Base-by-base conservation (phyloP, 768 basidiomycete species). In the Imleria badia region DNA sequence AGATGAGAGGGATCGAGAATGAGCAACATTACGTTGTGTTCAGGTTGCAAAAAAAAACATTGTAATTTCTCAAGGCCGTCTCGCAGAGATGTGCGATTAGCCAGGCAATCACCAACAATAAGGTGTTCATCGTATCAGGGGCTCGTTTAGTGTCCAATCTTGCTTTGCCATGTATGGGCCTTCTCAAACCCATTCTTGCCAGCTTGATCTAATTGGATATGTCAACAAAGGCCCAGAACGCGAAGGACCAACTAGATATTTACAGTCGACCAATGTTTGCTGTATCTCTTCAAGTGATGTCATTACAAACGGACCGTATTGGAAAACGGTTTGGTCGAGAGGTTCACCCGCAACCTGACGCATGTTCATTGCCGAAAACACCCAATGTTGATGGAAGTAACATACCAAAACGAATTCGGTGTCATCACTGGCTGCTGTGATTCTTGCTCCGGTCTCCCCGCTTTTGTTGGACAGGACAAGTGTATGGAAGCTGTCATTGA, bases 111-210 rank as follows among this genome's bases (percentile, higher is more conserved):
- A 13, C 23, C 3, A 12, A 5, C 17, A n/a, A n/a, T n/a, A n/a
- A 26, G 26, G 26, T 19, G n/a, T 34, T 41, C n/a, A 26, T 45
- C 39, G 15, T 45, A 31, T 26, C 30, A 43, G 11, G 20, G 12
- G 23, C 31, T 38, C 14, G 10, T 23, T 62, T 52, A 62, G 34
- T 69, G 58, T 5, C 81, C 93, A 62, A 94, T 93, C 66, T 86
- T 78, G 63, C 89, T 92, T 73, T 86, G 81, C 96, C 95, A 98
- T 15, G 77, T 85, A 58, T 84, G 86, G 8, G 86, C 94, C 59
- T 84, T 86, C 73, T 98, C 96, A 69, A 98, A 98, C 5, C 96
- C 96, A 65, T 98, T 97, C 60, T 64, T 72, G 34, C 85, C 89
- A 39, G 74, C 70, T 72, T 84, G 89, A 68, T 91, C 87, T 91